A percentile compares a stretch with the other conserved stretches of the same genome.
Conservation (phyloP, 208 protist genomes). For the Leishmania braziliensis region DNA sequence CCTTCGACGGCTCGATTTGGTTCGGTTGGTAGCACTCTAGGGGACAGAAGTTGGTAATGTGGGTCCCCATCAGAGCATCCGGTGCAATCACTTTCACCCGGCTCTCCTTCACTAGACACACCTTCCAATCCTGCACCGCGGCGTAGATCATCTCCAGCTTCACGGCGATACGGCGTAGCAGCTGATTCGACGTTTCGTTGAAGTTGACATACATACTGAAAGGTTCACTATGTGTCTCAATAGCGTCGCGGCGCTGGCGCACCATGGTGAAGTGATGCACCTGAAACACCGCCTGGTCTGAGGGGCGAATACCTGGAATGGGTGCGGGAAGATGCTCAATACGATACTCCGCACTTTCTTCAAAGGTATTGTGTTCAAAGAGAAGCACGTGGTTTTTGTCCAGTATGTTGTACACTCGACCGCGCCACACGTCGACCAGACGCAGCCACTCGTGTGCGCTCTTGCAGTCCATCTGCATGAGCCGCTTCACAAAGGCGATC, state of each 20-base stretch:
- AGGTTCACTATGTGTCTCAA: slow-evolving; percentile 85
- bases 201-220: slow-evolving; percentile 82
- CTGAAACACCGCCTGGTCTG: slow-evolving; percentile 66
- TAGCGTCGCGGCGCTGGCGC: slow-evolving; percentile 57
- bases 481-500: slow-evolving; percentile 32
- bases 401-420: slow-evolving; percentile 85
- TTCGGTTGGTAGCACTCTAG: slow-evolving; percentile 61
- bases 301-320: slow-evolving; percentile 40
- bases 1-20: slow-evolving; percentile 59
- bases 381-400: slow-evolving; percentile 64
- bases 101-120: slow-evolving; percentile 78
- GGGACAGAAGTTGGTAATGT: slow-evolving; percentile 60
- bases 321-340: slow-evolving; percentile 75
- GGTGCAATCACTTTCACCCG: slow-evolving; percentile 63
- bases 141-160: slow-evolving; percentile 76
- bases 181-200: slow-evolving; percentile 51
- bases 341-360: slow-evolving; percentile 89
- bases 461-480: slow-evolving; percentile 42
- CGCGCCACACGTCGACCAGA: slow-evolving; percentile 86
- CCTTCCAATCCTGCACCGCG: slow-evolving; percentile 84
- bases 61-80: slow-evolving; percentile 62
- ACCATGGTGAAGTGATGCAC: slow-evolving; percentile 83
- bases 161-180: slow-evolving; percentile 66
- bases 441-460: slow-evolving; percentile 72
- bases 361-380: slow-evolving; percentile 81